Evolutionary conservation across 805 yeast species (phyloP).

Genomic region (Ogataea ramenticola): DNA sequence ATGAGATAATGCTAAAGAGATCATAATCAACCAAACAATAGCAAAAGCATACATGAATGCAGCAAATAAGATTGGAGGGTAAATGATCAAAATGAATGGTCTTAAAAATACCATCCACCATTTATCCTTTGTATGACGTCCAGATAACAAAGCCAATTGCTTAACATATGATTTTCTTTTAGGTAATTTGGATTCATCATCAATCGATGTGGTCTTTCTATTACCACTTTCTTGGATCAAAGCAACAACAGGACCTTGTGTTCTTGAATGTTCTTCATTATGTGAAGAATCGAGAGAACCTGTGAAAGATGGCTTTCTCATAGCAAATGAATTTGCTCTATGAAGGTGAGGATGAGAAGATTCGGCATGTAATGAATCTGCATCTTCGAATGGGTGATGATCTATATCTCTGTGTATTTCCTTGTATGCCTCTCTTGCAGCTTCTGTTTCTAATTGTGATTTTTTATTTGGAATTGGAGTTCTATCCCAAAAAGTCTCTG

Average conservation of each 20-base stretch:
- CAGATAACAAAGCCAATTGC: constrained; percentile 36
- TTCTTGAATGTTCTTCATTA: background rate
- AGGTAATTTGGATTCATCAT: background rate
- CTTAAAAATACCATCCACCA: constrained; percentile 51
- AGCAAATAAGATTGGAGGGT: constrained; percentile 46
- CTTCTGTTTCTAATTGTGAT: constrained; percentile 38
- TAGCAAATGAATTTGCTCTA: constrained; percentile 5
- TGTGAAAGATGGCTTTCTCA: background rate
- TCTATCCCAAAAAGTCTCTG: constrained; percentile 61
- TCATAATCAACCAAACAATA: constrained; percentile 57
- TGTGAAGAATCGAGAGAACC: background rate
- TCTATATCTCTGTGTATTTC: constrained; percentile 5
- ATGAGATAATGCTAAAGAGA: constrained; percentile 47
- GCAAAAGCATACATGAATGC: constrained; percentile 47
- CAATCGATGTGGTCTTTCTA: background rate
- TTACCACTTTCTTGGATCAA: background rate
- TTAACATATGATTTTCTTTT: constrained; percentile 17
- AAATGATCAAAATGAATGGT: constrained; percentile 42
- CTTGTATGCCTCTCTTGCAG: constrained; percentile 35
- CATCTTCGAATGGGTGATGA: background rate
- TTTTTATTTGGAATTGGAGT: constrained; percentile 42
- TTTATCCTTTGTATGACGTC: constrained; percentile 40
- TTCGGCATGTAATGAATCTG: background rate
- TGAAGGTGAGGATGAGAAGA: constrained; percentile 1
- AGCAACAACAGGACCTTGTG: background rate